A percentile compares a stretch with the other conserved stretches of the same genome.
These are phyloP conservation scores for Ophiostoma triangulosporum DNA, from an alignment of 2,329 filamentous ascomycete species.

Conservation along the genomic window DNA sequence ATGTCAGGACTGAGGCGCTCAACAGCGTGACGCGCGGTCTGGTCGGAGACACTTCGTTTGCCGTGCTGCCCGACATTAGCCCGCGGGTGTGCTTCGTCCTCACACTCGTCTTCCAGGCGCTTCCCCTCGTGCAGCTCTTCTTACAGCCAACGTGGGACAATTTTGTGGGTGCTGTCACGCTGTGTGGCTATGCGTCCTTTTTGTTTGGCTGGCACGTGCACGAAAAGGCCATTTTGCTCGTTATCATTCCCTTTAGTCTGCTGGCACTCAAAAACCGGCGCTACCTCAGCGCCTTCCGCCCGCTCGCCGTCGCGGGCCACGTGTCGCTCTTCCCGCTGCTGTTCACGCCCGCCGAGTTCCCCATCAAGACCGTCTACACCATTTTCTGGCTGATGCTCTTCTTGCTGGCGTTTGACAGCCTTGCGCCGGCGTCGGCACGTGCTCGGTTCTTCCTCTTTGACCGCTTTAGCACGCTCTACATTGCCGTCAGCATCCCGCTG, in stretches of 20 bases:
- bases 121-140: slow-evolving; percentile 75
- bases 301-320: slow-evolving; percentile 82
- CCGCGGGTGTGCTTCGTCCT: slow-evolving; percentile 68
- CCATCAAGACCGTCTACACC: slow-evolving; percentile 86
- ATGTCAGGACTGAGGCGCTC: slow-evolving; percentile 59
- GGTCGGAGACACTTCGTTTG: slow-evolving; percentile 87
- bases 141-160: slow-evolving; percentile 68
- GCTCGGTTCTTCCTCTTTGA: slow-evolving; percentile 83
- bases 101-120: slow-evolving; percentile 68
- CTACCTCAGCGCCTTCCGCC: slow-evolving; percentile 82
- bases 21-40: slow-evolving; percentile 85
- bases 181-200: slow-evolving; percentile 93
- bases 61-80: slow-evolving; percentile 76
- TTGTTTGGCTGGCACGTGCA: slow-evolving; percentile 98
- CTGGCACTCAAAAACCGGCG: slow-evolving; percentile 81
- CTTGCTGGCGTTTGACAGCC: slow-evolving; percentile 69
- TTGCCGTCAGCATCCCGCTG: slow-evolving; percentile 75
- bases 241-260: slow-evolving; percentile 90
- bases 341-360: slow-evolving; percentile 85
- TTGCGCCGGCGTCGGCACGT: slow-evolving; percentile 70
- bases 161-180: slow-evolving; percentile 77
- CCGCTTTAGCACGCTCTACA: slow-evolving; percentile 80
- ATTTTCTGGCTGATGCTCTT: slow-evolving; percentile 83
- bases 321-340: slow-evolving; percentile 90
- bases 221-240: slow-evolving; percentile 87